Evolutionary conservation across 257 asterid genomes (phyloP).

Genomic region (Solanum sejunctum): DNA sequence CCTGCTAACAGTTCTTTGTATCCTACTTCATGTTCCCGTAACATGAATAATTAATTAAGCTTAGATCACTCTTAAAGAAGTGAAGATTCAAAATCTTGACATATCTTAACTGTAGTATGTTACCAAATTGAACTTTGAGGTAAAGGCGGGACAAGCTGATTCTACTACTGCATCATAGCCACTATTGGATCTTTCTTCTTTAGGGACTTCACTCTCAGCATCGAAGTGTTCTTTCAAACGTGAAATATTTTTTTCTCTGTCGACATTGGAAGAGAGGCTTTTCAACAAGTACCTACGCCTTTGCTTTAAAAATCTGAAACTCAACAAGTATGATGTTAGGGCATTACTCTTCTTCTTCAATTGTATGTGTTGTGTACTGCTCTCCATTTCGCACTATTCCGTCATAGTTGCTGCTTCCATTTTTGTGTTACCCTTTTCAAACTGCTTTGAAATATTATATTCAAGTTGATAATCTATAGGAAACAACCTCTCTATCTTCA

Average conservation of each 20-base stretch:
- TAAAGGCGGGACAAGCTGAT: background rate
- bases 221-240: background rate
- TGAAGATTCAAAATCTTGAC: background rate
- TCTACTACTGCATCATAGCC: background rate
- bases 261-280: slow-evolving; percentile 1
- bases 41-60: background rate
- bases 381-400: no score
- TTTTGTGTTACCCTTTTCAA: no score
- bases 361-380: background rate
- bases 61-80: background rate
- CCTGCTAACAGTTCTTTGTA: background rate
- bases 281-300: slow-evolving; percentile 12
- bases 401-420: background rate
- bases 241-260: background rate
- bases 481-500: background rate
- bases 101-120: background rate
- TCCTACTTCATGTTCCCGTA: background rate
- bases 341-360: background rate
- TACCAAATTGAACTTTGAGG: background rate
- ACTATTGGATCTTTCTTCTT: background rate
- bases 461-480: background rate
- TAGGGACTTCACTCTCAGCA: background rate
- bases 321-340: background rate
- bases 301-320: slow-evolving; percentile 37
- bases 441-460: background rate